Conservation (phyloP, 2,329 filamentous ascomycete species). For the Penicillium corylophilum region DNA sequence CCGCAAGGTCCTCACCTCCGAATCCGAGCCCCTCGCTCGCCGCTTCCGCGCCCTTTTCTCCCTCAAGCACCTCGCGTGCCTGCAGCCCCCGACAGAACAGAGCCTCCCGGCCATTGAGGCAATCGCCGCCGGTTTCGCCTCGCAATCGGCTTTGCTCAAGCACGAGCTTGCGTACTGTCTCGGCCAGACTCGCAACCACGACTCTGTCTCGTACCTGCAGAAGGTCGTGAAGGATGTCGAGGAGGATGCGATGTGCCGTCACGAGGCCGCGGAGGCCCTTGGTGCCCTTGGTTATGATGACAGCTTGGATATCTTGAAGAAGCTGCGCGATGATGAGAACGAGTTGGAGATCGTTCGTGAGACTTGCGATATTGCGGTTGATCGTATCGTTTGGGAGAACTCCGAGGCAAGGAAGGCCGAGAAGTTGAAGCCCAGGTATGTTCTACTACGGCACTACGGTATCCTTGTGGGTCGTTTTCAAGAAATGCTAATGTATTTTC, state of each 20-base stretch:
- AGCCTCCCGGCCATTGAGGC: constrained; percentile 68
- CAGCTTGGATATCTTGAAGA: constrained; percentile 71
- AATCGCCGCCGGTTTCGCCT: constrained; percentile 82
- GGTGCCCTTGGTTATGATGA: constrained; percentile 76
- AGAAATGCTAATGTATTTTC: constrained; percentile 12
- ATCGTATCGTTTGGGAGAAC: constrained; percentile 90
- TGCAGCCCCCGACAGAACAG: constrained; percentile 56
- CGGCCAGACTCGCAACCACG: constrained; percentile 79
- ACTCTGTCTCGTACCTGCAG: constrained; percentile 70
- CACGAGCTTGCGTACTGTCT: constrained; percentile 97
- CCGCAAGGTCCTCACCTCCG: constrained; percentile 74
- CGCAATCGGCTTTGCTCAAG: constrained; percentile 86
- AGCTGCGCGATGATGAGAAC: constrained; percentile 69
- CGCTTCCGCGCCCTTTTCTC: constrained; percentile 97
- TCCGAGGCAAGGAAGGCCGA: constrained; percentile 69
- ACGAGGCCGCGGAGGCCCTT: constrained; percentile 93
- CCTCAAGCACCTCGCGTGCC: constrained; percentile 84
- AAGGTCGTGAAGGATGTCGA: constrained; percentile 70
- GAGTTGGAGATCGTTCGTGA: constrained; percentile 84
- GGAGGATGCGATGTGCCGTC: constrained; percentile 94
- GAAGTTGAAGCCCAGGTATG: constrained; percentile 76
- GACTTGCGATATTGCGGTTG: constrained; percentile 95
- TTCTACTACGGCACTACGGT: neutral
- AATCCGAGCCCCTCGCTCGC: constrained; percentile 76
- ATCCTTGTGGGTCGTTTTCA: neutral